Conservation (phyloP, 164 flowering plant species). For the Hamamelis virginiana region DNA sequence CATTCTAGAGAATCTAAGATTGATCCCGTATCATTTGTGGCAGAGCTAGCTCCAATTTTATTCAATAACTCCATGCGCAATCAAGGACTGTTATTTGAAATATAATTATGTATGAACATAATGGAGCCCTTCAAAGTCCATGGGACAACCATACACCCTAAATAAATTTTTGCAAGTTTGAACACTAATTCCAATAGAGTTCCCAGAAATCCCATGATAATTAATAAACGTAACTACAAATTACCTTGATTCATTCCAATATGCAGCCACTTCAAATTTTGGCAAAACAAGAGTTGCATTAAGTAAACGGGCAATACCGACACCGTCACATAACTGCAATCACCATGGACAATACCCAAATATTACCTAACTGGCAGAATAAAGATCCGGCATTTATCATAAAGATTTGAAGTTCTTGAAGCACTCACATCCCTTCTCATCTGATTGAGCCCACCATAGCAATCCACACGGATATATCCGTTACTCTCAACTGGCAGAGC, state of each 20-base stretch:
- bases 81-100: too few relatives aligned
- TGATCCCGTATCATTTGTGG: background rate
- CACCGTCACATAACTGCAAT: conserved; percentile 93
- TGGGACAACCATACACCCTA: background rate
- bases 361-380: background rate
- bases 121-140: too few relatives aligned
- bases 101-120: too few relatives aligned
- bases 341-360: conserved; percentile 3
- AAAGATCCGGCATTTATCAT: background rate
- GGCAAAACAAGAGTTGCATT: conserved; percentile 96
- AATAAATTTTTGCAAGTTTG: background rate
- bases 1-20: background rate
- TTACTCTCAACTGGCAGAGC: conserved; percentile 76
- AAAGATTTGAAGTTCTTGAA: background rate
- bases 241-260: conserved; percentile 99
- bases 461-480: conserved; percentile 95
- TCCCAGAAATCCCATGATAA: background rate
- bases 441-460: conserved; percentile 99
- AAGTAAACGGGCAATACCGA: conserved; percentile 89
- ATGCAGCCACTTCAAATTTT: conserved; percentile 93
- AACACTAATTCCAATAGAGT: background rate
- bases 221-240: background rate
- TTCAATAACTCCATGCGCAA: too few relatives aligned
- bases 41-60: background rate
- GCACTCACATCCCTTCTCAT: conserved; percentile 92